Evolutionary conservation across 129 eudicot species (phyloP), one percentile per base, ranked within the genome.

Genomic region (Scalesia atractyloides): DNA sequence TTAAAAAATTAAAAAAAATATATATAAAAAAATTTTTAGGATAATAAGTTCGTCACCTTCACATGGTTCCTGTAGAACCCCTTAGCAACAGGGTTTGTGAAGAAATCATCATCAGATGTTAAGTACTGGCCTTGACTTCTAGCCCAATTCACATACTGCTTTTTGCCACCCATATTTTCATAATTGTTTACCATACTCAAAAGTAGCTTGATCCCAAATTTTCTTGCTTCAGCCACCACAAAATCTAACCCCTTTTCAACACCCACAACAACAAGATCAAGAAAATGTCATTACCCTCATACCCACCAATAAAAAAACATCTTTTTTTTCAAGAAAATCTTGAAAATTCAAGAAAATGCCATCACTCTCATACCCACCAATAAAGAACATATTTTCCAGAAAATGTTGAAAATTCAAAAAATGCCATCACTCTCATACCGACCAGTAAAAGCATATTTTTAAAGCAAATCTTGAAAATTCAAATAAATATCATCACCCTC

Each of bases 111-210:
- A 77, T 89, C 97, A 68, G 97, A 89, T 4, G 83, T 69, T 16
- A 86, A 64, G 64, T 87, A 82, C 46, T 93, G 98, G 12, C 98
- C 98, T 76, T 86, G 88, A 73, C 58, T 86, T 85, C 92, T 87
- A 24, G 96, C 98, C 98, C 98, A 93, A 81, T 87, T 84, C 73
- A 93, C 98, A 82, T 93, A 93, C 91, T 93, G 98, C 68, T 87
- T 93, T 80, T 86, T 93, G 11, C 98, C 98, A 34, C 98, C 98
- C 71, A 85, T 84, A 76, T 73, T 87, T 18, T 90, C 97, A 80
- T 89, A 93, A 57, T 93, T 93, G 85, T 93, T 93, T 37, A 79
- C 97, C 73, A 93, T 85, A 80, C 98, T 90, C 49, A 93, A 63
- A 14, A 93, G 75, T 63, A 93, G 82, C 85, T 84, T 93, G 33